These are phyloP conservation scores for Zychaea mexicana DNA, from an alignment of 371 early-diverging fungal species.

Conservation along the genomic window DNA sequence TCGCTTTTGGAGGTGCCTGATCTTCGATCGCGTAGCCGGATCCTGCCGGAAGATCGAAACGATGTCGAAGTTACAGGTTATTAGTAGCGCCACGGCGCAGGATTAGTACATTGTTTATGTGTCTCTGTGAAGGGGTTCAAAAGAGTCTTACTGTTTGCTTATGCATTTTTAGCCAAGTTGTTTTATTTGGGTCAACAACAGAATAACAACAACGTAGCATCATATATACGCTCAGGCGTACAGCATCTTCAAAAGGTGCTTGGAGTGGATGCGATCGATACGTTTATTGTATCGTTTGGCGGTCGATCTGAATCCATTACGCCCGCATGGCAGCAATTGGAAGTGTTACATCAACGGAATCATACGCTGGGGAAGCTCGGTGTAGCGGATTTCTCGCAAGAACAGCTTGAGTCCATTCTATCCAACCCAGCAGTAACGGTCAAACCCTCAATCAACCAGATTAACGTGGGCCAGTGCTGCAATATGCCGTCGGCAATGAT, in stretches of 20 bases:
- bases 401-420: constrained; percentile 24
- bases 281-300: constrained; percentile 47
- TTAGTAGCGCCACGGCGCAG: too few relatives aligned
- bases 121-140: neutral
- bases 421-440: constrained; percentile 20
- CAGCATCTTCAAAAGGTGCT: constrained; percentile 39
- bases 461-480: constrained; percentile 43
- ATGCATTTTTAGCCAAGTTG: constrained; percentile 49
- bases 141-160: neutral
- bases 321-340: constrained; percentile 32
- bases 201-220: constrained; percentile 19
- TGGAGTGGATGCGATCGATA: constrained; percentile 46
- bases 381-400: constrained; percentile 19
- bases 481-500: constrained; percentile 51
- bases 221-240: constrained; percentile 35
- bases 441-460: constrained; percentile 34
- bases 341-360: constrained; percentile 7
- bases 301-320: neutral
- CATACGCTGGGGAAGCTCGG: constrained; percentile 13
- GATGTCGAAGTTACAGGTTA: constrained; percentile 63
- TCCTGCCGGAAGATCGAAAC: constrained; percentile 44
- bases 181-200: constrained; percentile 35
- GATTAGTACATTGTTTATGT: neutral
- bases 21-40: constrained; percentile 38
- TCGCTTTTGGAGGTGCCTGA: constrained; percentile 44